Base-by-base conservation (phyloP, 2,329 filamentous ascomycete species). In the Ophiostoma perfectum region DNA sequence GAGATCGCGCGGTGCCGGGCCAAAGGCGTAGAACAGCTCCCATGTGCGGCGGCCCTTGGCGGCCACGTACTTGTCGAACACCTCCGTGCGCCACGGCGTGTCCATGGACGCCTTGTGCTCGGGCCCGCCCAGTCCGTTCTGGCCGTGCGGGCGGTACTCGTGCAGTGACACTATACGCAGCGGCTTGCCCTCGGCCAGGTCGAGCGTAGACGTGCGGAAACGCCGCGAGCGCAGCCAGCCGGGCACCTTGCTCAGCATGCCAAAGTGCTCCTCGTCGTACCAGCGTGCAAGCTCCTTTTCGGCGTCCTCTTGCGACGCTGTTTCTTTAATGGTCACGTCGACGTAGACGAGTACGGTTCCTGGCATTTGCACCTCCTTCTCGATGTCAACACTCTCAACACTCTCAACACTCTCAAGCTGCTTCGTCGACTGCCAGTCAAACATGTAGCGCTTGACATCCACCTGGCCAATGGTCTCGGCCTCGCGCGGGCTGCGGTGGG, bases 1-100 rank as follows among this genome's bases (percentile, higher is more conserved):
- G 3, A 94, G 81, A 72, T 94, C 89, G 38, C 90, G 84, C 0
- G 90, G 87, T 0, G 86, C 90, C 0, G 90, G 84, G 0, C 91
- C 90, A 74, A 96, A 96, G 11, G 89, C 88, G 77, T 95, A 93
- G 77, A 91, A 91, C 71, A 93, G 85, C 45, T 85, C 81, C 78
- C 91, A 95, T 0, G 82, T 81, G 18, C 90, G 83, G 62, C 86
- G 82, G 11, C 78, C 81, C 73, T 85, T 86, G 64, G 80, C 77
- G 36, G 81, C 83, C 11, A 91, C 83, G 14, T 86, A 82, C 45
- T 87, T 84, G 27, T 78, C 77, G 73, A 85, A 84, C 47, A 92
- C 81, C 65, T 87, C 81, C 2, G 81, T 80, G 16, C 82, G 80
- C 84, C 89, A 87, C 0, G 84, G 80, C 0, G 90, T 92, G 11